phyloP scores from a whole-genome alignment of 768 basidiomycete species.

The Suillus placidus region DNA sequence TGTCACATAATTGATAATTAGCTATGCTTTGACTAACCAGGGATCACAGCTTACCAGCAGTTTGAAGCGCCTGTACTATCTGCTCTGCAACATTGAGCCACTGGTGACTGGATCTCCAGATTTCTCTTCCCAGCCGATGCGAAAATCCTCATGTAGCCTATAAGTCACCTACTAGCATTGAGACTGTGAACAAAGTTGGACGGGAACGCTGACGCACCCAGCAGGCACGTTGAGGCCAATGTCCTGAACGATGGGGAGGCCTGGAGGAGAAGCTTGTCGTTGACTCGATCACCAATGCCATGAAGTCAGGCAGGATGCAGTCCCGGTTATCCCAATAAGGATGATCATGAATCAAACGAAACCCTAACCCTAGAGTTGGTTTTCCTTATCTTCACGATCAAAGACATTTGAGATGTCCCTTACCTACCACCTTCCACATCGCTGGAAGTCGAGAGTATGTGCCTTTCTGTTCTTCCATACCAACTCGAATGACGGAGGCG shows the following conservation, averaged over 20 bases:
- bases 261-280: constrained; percentile 56
- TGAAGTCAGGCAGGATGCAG: not conserved
- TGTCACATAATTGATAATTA: constrained; percentile 55
- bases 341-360: no score
- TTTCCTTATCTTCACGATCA: constrained; percentile 1
- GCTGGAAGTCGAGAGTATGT: constrained; percentile 83
- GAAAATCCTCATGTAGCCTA: constrained; percentile 93
- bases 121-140: constrained; percentile 69
- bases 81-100: no score
- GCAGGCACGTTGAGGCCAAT: no score
- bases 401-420: constrained; percentile 60
- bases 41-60: constrained; percentile 51
- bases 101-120: constrained; percentile 23
- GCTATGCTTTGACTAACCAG: not conserved
- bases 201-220: no score
- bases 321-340: no score
- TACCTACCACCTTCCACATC: constrained; percentile 94
- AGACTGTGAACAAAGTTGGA: no score
- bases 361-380: constrained; percentile 10
- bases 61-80: constrained; percentile 68
- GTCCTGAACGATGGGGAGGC: constrained; percentile 93
- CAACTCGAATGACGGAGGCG: constrained; percentile 11
- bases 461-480: not conserved
- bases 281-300: not conserved
- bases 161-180: constrained; percentile 84